These are phyloP conservation scores for Prunella vulgaris DNA, from an alignment of 257 asterid genomes.

Conservation along the genomic window DNA sequence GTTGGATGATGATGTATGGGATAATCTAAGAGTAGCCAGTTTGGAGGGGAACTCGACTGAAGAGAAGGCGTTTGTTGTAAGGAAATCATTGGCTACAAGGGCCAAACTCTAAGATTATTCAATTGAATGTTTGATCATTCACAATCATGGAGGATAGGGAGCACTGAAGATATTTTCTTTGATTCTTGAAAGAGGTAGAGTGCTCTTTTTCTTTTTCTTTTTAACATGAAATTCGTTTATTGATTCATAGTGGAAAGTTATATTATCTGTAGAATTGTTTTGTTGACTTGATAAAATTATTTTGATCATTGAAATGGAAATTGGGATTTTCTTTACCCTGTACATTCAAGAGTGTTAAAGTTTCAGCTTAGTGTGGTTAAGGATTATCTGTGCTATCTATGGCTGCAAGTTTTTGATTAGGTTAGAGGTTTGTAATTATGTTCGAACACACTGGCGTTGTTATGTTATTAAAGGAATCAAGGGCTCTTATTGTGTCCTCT, in stretches of 20 bases:
- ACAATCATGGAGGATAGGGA: background rate
- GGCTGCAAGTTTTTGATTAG: background rate
- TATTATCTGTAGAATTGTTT: conserved; percentile 8
- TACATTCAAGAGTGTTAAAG: background rate
- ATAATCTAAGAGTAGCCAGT: conserved; percentile 14
- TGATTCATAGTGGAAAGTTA: background rate
- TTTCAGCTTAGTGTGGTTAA: no score
- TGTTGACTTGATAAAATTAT: background rate
- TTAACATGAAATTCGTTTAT: conserved; percentile 6
- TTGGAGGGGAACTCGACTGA: conserved; percentile 24
- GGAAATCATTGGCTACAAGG: conserved; percentile 49
- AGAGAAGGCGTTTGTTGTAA: conserved; percentile 29
- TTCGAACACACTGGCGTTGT: background rate
- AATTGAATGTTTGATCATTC: conserved; percentile 1
- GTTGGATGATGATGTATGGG: conserved; percentile 19
- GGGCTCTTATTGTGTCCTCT: background rate
- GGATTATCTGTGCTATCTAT: no score
- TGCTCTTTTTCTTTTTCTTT: background rate
- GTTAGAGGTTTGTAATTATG: background rate
- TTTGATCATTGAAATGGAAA: conserved; percentile 5
- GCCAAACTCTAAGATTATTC: no score
- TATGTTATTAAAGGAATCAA: background rate
- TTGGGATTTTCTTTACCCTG: background rate
- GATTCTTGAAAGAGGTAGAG: conserved; percentile 16
- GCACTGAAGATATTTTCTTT: background rate